Percentiles rank a stretch among this genome's conserved stretches.
Conservation (phyloP, 495 filamentous ascomycete species). For the Neurospora sp. region DNA sequence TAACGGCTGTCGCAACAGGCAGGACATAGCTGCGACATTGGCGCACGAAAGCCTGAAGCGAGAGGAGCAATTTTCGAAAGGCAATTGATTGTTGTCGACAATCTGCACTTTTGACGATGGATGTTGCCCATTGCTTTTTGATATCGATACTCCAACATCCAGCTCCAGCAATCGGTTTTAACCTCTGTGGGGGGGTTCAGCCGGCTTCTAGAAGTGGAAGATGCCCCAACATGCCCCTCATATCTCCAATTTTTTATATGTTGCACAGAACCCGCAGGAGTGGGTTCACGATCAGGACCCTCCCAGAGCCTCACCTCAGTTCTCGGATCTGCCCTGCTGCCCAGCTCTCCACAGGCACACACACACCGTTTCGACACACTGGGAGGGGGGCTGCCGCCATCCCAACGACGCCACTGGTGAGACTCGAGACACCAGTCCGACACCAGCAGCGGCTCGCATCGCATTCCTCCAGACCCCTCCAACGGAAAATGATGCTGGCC, state of each 20-base stretch:
- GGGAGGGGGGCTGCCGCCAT: constrained; percentile 20
- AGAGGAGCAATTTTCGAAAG: background rate
- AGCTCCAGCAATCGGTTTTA: background rate
- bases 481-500: background rate
- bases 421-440: background rate
- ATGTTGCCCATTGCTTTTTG: constrained; percentile 5
- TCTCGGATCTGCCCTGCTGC: constrained; percentile 18
- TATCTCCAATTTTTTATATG: constrained; percentile 23
- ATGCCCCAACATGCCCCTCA: constrained; percentile 17
- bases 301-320: constrained; percentile 29
- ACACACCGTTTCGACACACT: constrained; percentile 12
- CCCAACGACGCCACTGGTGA: constrained; percentile 13
- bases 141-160: constrained; percentile 4
- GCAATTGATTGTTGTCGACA: background rate
- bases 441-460: background rate
- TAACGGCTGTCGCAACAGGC: constrained; percentile 3
- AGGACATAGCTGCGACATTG: background rate
- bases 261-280: constrained; percentile 30
- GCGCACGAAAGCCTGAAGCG: background rate
- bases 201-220: constrained; percentile 16
- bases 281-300: constrained; percentile 31
- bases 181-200: background rate
- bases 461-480: background rate
- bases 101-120: background rate
- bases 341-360: constrained; percentile 20